phyloP scores from a whole-genome alignment of 768 basidiomycete genomes.

The Cystobasidium tubakii region DNA sequence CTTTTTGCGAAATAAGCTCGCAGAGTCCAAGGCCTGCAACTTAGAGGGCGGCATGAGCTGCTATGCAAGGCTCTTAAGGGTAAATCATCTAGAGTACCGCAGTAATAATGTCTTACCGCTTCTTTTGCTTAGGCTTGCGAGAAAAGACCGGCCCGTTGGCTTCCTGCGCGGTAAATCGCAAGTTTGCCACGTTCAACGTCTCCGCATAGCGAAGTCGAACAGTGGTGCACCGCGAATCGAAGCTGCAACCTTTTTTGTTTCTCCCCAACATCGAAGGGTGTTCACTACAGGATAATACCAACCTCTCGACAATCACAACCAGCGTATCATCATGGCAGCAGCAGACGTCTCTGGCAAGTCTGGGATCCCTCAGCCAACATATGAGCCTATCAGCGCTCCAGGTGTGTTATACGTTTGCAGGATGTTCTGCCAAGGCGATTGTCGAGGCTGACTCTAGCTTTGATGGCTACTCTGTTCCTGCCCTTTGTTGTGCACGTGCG shows the following conservation, averaged over 20 bases:
- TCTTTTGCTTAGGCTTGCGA: too few relatives aligned
- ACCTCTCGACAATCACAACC: too few relatives aligned
- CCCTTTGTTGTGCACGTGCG: neutral
- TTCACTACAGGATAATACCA: too few relatives aligned
- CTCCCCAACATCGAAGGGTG: neutral
- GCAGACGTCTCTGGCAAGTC: constrained; percentile 33
- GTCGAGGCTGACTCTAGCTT: neutral
- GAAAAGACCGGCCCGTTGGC: too few relatives aligned
- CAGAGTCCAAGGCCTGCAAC: too few relatives aligned
- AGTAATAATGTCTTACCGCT: too few relatives aligned
- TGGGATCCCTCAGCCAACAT: constrained; percentile 28
- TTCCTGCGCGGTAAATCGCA: too few relatives aligned
- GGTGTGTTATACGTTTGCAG: neutral
- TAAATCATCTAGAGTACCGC: too few relatives aligned
- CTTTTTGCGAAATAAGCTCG: too few relatives aligned
- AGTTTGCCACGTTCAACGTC: too few relatives aligned
- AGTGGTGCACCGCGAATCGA: neutral
- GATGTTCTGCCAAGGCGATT: neutral
- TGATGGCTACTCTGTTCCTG: neutral
- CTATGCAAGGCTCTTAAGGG: too few relatives aligned
- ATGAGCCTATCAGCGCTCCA: constrained; percentile 35
- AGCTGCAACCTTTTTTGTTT: neutral
- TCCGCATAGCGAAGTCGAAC: neutral
- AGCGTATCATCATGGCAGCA: constrained; percentile 22
- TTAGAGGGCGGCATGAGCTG: too few relatives aligned